Conservation (phyloP, 176 grass and related monocot species). For the Hyparrhenia diplandra region DNA sequence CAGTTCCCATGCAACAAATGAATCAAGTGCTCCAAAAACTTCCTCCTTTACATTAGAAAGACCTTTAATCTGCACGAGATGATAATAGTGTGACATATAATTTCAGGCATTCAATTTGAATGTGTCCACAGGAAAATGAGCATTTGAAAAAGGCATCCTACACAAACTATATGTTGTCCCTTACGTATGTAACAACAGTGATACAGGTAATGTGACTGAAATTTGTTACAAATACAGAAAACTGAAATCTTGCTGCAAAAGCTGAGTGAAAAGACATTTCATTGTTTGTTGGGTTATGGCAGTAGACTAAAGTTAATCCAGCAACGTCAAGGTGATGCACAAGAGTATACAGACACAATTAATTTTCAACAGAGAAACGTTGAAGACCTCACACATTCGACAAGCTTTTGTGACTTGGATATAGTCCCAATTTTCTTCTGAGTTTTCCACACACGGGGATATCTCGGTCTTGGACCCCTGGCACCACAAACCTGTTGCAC, state of each 20-base stretch:
- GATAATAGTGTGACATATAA: background rate
- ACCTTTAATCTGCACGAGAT: slow-evolving; percentile 61
- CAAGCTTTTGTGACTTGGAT: no score
- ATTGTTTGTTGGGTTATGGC: background rate
- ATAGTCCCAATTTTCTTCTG: slow-evolving; percentile 56
- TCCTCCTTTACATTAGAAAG: slow-evolving; percentile 97
- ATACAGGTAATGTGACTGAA: background rate
- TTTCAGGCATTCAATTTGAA: background rate
- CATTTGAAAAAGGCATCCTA: background rate
- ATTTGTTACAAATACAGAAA: background rate
- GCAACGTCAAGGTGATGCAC: background rate
- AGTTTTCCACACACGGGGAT: slow-evolving; percentile 83
- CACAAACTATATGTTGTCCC: no score
- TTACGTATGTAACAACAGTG: background rate
- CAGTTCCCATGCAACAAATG: slow-evolving; percentile 95
- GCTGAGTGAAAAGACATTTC: background rate
- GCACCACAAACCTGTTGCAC: slow-evolving; percentile 64
- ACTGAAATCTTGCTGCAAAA: background rate
- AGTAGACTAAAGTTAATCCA: background rate
- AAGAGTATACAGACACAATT: no score
- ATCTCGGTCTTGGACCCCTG: slow-evolving; percentile 85
- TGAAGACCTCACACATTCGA: no score
- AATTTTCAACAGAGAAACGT: no score
- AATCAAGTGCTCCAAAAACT: slow-evolving; percentile 93
- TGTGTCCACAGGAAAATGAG: background rate